phyloP scores from a whole-genome alignment of 129 eudicot genomes.

The Artemisia argyi region DNA sequence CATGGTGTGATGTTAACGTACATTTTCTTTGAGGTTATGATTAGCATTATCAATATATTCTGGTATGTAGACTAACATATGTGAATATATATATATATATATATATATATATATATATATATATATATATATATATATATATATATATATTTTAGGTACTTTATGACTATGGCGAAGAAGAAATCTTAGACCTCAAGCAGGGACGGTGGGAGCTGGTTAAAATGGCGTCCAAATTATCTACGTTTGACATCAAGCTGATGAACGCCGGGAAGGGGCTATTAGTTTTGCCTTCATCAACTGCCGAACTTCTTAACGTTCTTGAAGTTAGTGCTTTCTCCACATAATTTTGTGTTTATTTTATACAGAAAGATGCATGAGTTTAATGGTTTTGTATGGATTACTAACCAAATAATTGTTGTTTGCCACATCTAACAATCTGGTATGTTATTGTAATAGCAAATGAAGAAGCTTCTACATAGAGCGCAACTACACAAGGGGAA shows the following conservation, averaged over 20 bases:
- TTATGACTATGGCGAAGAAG: conserved; percentile 42
- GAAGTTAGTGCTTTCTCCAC: too few species aligned
- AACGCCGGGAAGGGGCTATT: neutral
- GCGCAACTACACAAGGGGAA: neutral
- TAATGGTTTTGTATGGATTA: too few species aligned
- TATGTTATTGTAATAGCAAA: neutral
- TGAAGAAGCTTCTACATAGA: neutral
- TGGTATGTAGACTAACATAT: neutral
- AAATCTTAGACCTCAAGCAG: conserved; percentile 26
- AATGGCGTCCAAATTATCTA: conserved; percentile 9
- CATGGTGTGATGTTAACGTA: neutral
- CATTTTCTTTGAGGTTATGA: neutral
- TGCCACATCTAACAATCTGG: neutral
- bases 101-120: too few species aligned
- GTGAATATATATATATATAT: too few species aligned
- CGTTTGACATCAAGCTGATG: neutral
- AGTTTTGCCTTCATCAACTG: too few species aligned
- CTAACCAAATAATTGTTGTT: too few species aligned
- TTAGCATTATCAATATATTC: neutral
- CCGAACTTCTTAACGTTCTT: too few species aligned
- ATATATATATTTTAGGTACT: too few species aligned
- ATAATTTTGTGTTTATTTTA: too few species aligned
- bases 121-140: too few species aligned
- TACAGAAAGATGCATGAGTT: too few species aligned
- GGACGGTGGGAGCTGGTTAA: conserved; percentile 34